Percentiles rank a stretch among this genome's conserved stretches.
Conservation (phyloP, 805 yeast species). For the Debaryomyces tyrocola region DNA sequence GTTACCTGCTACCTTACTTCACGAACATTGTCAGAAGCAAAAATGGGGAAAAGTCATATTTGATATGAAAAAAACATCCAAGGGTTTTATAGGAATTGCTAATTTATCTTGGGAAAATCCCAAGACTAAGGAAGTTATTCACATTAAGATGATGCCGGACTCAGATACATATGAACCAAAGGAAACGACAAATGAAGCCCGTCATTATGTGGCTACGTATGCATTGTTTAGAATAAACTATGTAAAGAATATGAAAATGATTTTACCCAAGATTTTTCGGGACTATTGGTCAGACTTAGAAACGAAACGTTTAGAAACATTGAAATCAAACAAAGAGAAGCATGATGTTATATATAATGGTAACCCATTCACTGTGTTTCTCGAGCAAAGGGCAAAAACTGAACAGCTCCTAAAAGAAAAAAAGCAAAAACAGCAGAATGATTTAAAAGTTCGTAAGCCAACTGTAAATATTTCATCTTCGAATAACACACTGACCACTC, state of each 20-base stretch:
- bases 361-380: conserved; percentile 72
- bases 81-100: conserved; percentile 67
- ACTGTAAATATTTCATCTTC: conserved; percentile 43
- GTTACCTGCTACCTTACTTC: conserved; percentile 79
- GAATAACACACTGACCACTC: neutral
- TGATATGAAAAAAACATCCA: conserved; percentile 52
- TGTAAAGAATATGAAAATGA: conserved; percentile 81
- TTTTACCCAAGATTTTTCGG: conserved; percentile 80
- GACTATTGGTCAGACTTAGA: conserved; percentile 77
- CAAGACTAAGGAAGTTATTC: conserved; percentile 67
- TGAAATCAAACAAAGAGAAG: conserved; percentile 43
- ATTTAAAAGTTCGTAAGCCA: conserved; percentile 50
- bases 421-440: conserved; percentile 46
- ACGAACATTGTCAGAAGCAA: conserved; percentile 82
- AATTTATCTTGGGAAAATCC: conserved; percentile 74
- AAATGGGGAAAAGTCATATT: conserved; percentile 89
- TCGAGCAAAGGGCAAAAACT: conserved; percentile 54
- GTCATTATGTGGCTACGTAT: conserved; percentile 88
- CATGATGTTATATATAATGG: conserved; percentile 58
- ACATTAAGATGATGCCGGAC: conserved; percentile 55
- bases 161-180: conserved; percentile 57
- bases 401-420: conserved; percentile 47
- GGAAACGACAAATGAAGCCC: conserved; percentile 83
- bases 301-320: conserved; percentile 50
- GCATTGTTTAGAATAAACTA: conserved; percentile 78